A percentile compares a stretch with the other conserved stretches of the same genome.
Conservation (phyloP, 768 basidiomycete genomes). For the Mycena rosella region DNA sequence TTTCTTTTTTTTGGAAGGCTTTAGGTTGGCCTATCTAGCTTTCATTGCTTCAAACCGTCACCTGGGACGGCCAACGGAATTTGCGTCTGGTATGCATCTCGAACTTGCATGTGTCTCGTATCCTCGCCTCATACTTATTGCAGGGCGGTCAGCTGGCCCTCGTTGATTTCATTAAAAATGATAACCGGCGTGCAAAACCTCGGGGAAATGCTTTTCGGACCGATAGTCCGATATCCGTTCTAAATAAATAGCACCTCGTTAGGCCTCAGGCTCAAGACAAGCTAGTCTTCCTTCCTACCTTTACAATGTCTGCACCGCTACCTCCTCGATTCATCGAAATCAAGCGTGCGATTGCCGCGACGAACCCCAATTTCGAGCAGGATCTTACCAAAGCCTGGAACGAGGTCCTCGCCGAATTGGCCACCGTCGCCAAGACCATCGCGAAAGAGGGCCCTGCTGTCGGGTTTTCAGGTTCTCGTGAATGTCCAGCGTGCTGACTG, state of each 20-base stretch:
- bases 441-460: constrained; percentile 55
- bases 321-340: constrained; percentile 29
- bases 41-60: too few relatives aligned
- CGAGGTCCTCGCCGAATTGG: constrained; percentile 60
- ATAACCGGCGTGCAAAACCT: constrained; percentile 4
- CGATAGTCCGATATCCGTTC: neutral
- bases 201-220: constrained; percentile 12
- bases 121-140: too few relatives aligned
- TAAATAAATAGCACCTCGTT: constrained; percentile 7
- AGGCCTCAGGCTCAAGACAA: constrained; percentile 1
- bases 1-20: too few relatives aligned
- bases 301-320: constrained; percentile 16
- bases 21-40: too few relatives aligned
- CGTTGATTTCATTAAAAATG: neutral
- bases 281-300: neutral
- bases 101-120: too few relatives aligned
- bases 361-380: constrained; percentile 53
- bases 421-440: constrained; percentile 53
- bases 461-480: constrained; percentile 18
- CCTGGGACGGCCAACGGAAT: too few relatives aligned
- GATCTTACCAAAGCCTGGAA: constrained; percentile 60
- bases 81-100: too few relatives aligned
- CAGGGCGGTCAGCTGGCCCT: too few relatives aligned
- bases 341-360: constrained; percentile 34
- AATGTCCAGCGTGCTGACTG: neutral